Conservation (phyloP, 345 rosid genomes). For the Clarkia xantiana region DNA sequence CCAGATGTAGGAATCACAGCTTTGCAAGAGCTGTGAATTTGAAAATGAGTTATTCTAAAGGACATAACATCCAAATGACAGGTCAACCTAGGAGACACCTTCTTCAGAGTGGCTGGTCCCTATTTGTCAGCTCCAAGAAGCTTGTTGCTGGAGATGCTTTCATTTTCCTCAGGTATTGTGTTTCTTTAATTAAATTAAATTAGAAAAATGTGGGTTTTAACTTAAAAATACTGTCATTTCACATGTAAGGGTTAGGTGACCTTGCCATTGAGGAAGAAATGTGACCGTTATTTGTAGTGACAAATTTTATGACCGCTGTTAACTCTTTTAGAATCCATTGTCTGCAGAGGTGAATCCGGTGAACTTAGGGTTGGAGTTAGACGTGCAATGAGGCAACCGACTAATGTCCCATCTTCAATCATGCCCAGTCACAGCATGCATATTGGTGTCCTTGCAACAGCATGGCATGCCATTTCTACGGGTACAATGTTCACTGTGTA, state of each 20-base stretch:
- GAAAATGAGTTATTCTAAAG: background rate
- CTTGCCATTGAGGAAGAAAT: background rate
- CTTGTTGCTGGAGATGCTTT: conserved; percentile 64
- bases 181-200: background rate
- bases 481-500: conserved; percentile 41
- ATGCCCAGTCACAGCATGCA: conserved; percentile 63
- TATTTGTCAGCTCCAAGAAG: conserved; percentile 47
- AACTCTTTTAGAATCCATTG: too few species aligned
- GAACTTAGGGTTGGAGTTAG: conserved; percentile 57
- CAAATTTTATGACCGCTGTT: too few species aligned
- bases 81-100: conserved; percentile 65
- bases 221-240: background rate
- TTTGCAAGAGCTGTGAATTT: too few species aligned
- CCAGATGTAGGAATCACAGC: too few species aligned
- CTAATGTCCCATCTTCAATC: conserved; percentile 40
- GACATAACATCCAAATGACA: conserved; percentile 2
- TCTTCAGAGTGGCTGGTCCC: conserved; percentile 56
- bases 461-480: conserved; percentile 45
- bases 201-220: too few species aligned
- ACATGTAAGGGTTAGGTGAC: background rate
- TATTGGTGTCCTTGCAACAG: conserved; percentile 54
- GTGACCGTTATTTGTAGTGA: too few species aligned
- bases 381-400: conserved; percentile 36
- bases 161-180: conserved; percentile 38
- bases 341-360: conserved; percentile 35